Base-by-base conservation (phyloP, 2,329 filamentous ascomycete genomes). In the Claviceps digitariae region DNA sequence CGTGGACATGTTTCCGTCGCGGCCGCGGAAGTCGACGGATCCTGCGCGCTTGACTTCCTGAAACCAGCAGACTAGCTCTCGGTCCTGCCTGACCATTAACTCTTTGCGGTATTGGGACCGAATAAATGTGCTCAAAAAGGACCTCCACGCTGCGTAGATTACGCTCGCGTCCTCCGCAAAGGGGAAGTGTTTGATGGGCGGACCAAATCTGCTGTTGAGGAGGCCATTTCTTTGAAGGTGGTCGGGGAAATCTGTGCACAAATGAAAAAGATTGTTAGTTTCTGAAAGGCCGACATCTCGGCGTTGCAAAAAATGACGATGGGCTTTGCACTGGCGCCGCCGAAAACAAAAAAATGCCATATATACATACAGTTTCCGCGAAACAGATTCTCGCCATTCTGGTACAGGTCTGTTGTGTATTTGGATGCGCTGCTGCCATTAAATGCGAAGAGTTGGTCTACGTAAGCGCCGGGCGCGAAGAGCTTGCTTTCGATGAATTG, bases 1-100 rank as follows among this genome's bases (percentile, higher is more conserved):
- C 36, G 62, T 56, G n/a, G 41, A 52, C 9, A 52, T 55, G 2
- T 60, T 59, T 34, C 10, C 31, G 0, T 54, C 31, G 29, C 58
- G 55, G 10, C 60, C 54, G n/a, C 70, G 72, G 60, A 76, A 74
- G 59, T 75, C 70, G 31, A 69, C 59, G 1, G 65, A 66, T 52
- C 64, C 50, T 0, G 72, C 72, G 1, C 58, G 54, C 49, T 62
- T 66, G 25, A 68, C 69, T 62, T 76, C 73, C 1, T 50, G 46
- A 29, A 72, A 64, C 73, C 73, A 76, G n/a, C 63, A 63, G 52
- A 71, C 67, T 1, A 76, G 59, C 54, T 76, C 74, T 0, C 47
- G 23, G 57, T 77, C 74, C 4, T 53, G 51, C 1, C 52, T 50
- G 10, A 76, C 56, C 7, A 60, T 61, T 1, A 51, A 49, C 48